These are phyloP conservation scores for Solanum sitiens DNA, from an alignment of 257 asterid species.

Conservation along the genomic window DNA sequence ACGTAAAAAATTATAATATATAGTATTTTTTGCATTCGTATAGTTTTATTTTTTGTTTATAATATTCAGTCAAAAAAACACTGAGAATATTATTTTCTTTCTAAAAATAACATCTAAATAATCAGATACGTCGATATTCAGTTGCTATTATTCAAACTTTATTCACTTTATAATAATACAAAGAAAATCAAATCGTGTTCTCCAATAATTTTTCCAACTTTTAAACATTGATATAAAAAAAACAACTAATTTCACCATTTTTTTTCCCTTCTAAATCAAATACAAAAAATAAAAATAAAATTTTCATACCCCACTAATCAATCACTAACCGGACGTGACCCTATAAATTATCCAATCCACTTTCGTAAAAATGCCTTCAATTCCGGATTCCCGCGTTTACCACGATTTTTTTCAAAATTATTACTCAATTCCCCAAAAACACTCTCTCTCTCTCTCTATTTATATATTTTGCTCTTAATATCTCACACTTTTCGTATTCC, in stretches of 20 bases:
- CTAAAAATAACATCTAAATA: no score
- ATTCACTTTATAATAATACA: no score
- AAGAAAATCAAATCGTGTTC: no score
- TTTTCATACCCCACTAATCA: neutral
- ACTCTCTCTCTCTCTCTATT: neutral
- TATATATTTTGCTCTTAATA: neutral
- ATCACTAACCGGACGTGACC: neutral
- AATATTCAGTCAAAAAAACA: no score
- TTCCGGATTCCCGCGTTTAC: slow-evolving; percentile 2
- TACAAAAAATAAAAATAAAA: no score
- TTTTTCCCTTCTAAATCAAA: neutral
- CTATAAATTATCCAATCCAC: neutral
- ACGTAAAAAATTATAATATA: no score
- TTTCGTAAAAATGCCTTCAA: neutral
- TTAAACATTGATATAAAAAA: neutral
- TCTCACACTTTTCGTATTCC: neutral
- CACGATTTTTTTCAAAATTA: neutral
- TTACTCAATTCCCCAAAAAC: neutral
- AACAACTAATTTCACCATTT: neutral
- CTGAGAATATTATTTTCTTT: no score
- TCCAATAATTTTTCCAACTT: neutral
- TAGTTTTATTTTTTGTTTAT: no score
- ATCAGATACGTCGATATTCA: no score
- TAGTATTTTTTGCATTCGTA: no score
- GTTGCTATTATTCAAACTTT: no score